phyloP scores from a whole-genome alignment of 208 protist species.

The Lotmaria passim region DNA sequence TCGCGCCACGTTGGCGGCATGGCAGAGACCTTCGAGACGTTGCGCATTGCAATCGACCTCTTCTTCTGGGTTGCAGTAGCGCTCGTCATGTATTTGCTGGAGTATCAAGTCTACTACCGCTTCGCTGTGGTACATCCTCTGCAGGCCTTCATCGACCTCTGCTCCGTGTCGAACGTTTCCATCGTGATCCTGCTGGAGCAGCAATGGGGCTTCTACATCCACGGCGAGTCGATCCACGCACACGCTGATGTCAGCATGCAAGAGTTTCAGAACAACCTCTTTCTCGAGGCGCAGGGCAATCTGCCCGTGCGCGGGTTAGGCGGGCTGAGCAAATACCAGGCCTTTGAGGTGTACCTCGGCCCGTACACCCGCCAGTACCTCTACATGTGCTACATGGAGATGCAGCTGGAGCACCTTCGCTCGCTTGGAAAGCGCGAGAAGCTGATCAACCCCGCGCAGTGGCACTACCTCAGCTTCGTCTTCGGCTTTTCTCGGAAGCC shows the following conservation, averaged over 20 bases:
- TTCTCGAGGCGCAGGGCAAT: constrained; percentile 81
- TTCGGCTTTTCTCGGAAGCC: constrained; percentile 50
- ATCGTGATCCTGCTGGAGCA: constrained; percentile 86
- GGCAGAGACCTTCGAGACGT: constrained; percentile 41
- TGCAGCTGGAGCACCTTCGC: constrained; percentile 57
- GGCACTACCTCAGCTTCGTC: constrained; percentile 73
- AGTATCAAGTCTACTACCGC: constrained; percentile 86
- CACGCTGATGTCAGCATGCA: constrained; percentile 90
- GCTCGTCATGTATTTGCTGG: constrained; percentile 69
- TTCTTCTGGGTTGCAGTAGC: constrained; percentile 80
- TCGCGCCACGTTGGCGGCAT: constrained; percentile 31
- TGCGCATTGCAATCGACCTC: constrained; percentile 76
- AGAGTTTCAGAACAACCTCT: constrained; percentile 87
- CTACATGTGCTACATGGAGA: constrained; percentile 73
- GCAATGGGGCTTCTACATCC: constrained; percentile 91
- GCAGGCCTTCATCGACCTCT: constrained; percentile 89
- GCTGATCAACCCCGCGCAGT: constrained; percentile 38
- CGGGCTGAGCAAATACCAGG: constrained; percentile 79
- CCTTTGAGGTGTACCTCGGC: constrained; percentile 84
- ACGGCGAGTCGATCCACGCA: constrained; percentile 89
- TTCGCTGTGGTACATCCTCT: constrained; percentile 86
- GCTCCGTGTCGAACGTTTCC: constrained; percentile 92
- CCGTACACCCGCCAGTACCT: constrained; percentile 82
- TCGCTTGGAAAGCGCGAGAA: constrained; percentile 36
- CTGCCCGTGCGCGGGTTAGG: constrained; percentile 81